Base-by-base conservation (phyloP, 106 monocot species). In the Chionographis japonica region DNA sequence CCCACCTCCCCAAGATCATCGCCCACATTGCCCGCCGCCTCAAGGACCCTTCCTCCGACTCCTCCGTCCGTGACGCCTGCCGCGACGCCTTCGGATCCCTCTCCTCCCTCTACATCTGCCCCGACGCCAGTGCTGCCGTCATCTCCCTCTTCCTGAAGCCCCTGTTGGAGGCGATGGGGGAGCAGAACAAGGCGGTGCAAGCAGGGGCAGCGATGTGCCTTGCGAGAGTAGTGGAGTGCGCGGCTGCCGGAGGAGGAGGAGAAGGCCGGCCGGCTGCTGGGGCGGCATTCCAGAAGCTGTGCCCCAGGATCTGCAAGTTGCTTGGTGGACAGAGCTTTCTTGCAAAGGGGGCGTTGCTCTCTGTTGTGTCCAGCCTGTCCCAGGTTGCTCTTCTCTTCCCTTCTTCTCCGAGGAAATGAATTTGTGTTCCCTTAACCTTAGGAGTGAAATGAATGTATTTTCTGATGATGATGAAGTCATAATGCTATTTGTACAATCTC, bases 141-240 rank as follows among this genome's bases (percentile, higher is more conserved):
- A 86, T 77, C 15, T 62, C 82, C 46, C 39, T 86, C 67, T 92
- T 97, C 37, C 80, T 97, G 71, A 92, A 83, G 76, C 95, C 95
- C 4, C 57, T 97, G 64, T 62, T 97, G 37, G 95, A 97, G 79
- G 84, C 74, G 49, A 80, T 92, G 84, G 84, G 86, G 12, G 95
- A 97, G 78, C 88, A 92, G 75, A 97, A 69, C 70, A 92, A 92
- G 82, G 70, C 61, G 12, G 85, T 78, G 73, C 91, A 97, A 78
- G 78, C 73, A 0, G 92, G 82, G 19, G 95, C 92, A 0, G 86
- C 95, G 0, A 51, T 63, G 40, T 92, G 92, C 61, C 74, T 97
- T 39, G 95, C 86, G 0, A 92, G 79, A 76, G 78, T 89, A 40
- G 92, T 97, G 60, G 95, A 97, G 65, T 69, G 82, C 6, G 71